Evolutionary conservation across 164 flowering plant species (phyloP), one percentile per base, ranked within the genome.

Genomic region (Warburgia ugandensis): DNA sequence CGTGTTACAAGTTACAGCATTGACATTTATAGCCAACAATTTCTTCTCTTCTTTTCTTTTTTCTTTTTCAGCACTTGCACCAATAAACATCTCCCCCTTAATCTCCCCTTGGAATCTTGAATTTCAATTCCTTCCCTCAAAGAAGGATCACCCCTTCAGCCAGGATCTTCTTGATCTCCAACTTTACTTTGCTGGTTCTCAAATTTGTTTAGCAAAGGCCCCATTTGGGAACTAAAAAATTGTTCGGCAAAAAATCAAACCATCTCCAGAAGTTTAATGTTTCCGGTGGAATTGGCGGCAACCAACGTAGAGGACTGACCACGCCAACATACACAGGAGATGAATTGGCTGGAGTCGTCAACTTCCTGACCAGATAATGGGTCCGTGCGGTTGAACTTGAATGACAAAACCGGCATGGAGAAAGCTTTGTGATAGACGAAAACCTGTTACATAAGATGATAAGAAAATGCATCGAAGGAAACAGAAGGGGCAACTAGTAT

Each of bases 241-340:
- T 7, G 16, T 7, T 3, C n/a, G 31, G 48, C 29, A 26, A 26
- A 14, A 23, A 45, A 45, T 67, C 59, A 90, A 42, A 80, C 95
- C 98, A 91, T 84, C 73, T 91, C 96, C 50, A 91, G 59, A 28
- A 91, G 66, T 72, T 87, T 83, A 54, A 91, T 74, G 56, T 85
- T 82, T 14, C 98, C 98, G 3, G 78, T 65, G 7, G 98, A 91
- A 66, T 87, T 91, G 44, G 98, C 95, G 39, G 96, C 96, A 32
- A 87, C 80, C 28, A 91, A 65, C 29, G 86, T 91, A 17, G 88
- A 60, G 6, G 98, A 79, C 44, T 91, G 86, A 31, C 92, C 82
- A 0, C 96, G 83, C 98, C 98, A 92, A 47, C 98, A 83, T 33
- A 92, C 90, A 4, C 90, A 77, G 3, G 98, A 91, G 27, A 91